A percentile compares a stretch with the other conserved stretches of the same genome.
Conservation (phyloP, 768 basidiomycete genomes). For the Mrakia gelida region DNA sequence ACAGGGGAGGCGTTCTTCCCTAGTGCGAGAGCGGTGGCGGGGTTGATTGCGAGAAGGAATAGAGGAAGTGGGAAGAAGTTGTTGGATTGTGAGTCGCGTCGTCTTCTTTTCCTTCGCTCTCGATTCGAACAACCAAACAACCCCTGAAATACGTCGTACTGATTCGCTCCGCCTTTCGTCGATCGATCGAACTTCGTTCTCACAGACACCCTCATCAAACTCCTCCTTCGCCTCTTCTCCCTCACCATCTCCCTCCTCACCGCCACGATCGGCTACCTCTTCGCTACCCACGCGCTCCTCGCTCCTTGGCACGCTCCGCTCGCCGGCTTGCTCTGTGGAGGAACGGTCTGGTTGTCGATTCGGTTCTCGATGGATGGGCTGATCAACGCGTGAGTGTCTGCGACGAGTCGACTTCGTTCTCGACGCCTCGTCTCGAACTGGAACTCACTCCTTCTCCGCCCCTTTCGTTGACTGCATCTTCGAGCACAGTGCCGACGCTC, state of each 20-base stretch:
- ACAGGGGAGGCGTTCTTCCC: constrained; percentile 68
- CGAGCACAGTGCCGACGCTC: constrained; percentile 55
- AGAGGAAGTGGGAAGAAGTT: constrained; percentile 37
- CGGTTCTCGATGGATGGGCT: constrained; percentile 77
- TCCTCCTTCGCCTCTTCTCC: constrained; percentile 59
- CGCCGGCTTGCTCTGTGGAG: constrained; percentile 70
- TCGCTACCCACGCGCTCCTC: constrained; percentile 73
- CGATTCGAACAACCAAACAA: no score
- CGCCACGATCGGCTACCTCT: constrained; percentile 74
- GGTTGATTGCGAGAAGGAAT: constrained; percentile 46
- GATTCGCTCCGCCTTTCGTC: constrained; percentile 30
- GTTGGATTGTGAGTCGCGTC: constrained; percentile 44
- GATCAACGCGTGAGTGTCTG: constrained; percentile 61
- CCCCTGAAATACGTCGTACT: no score
- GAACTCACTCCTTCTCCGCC: not conserved
- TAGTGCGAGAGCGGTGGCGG: constrained; percentile 56
- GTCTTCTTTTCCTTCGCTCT: not conserved
- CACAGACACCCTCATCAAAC: constrained; percentile 63
- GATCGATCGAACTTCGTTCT: no score
- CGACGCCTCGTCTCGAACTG: not conserved
- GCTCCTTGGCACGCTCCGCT: constrained; percentile 66
- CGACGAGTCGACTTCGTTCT: not conserved
- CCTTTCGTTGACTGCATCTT: not conserved
- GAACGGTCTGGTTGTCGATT: constrained; percentile 73
- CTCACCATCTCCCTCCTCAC: constrained; percentile 76